Evolutionary conservation across 1,284 basidiomycete genomes (phyloP).

Genomic region (Naganishia liquefaciens): DNA sequence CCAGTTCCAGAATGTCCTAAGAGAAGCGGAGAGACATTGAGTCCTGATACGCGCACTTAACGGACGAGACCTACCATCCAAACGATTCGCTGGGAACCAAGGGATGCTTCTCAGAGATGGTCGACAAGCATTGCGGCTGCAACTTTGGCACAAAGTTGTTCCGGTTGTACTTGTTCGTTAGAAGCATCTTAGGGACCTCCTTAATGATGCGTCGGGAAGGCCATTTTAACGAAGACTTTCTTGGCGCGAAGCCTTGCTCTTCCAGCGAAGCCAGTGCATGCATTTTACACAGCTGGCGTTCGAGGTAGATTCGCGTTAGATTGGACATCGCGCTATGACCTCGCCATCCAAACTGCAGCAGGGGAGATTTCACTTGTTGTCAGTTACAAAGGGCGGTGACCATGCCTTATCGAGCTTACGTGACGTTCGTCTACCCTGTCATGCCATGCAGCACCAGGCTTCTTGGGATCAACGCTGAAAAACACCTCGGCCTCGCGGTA

Average conservation of each 20-base stretch:
- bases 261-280: constrained; percentile 36
- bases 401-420: constrained; percentile 2
- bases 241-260: constrained; percentile 10
- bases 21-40: neutral
- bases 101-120: constrained; percentile 40
- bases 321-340: constrained; percentile 45
- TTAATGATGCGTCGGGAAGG: neutral
- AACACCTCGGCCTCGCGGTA: neutral
- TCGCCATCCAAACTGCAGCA: constrained; percentile 4
- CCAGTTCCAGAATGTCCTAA: constrained; percentile 49
- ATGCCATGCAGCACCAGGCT: neutral
- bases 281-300: constrained; percentile 49
- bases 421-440: constrained; percentile 12
- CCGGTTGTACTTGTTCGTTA: neutral
- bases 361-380: neutral
- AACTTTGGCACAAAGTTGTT: constrained; percentile 34
- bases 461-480: constrained; percentile 11
- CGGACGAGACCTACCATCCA: constrained; percentile 1
- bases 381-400: too few species aligned
- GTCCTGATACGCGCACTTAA: neutral
- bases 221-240: neutral
- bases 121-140: constrained; percentile 43
- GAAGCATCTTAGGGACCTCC: constrained; percentile 34
- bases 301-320: constrained; percentile 45
- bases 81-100: constrained; percentile 34